Conservation (phyloP, 2,329 filamentous ascomycete genomes). For the Cryphonectria nitschkei region DNA sequence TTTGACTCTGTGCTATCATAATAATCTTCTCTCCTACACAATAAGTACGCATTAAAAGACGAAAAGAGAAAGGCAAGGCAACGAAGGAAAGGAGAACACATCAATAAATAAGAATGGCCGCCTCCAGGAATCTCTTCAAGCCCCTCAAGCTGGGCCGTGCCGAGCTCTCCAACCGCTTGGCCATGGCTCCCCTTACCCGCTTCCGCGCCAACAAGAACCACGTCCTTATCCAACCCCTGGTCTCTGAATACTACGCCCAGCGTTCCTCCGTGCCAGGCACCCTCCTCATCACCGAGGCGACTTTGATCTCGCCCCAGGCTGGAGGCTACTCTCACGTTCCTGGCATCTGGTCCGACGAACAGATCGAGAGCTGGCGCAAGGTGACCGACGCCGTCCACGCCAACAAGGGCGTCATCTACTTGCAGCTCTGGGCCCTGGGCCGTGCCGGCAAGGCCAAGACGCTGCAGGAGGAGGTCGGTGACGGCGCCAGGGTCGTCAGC, state of each 20-base stretch:
- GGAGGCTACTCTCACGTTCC: slow-evolving; percentile 52
- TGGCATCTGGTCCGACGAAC: slow-evolving; percentile 58
- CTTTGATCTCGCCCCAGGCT: slow-evolving; percentile 44
- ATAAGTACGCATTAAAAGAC: too few species aligned
- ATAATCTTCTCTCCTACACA: too few species aligned
- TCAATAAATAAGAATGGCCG: slow-evolving; percentile 14
- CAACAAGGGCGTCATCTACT: slow-evolving; percentile 61
- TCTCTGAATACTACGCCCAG: slow-evolving; percentile 48
- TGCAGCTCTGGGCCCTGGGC: slow-evolving; percentile 60
- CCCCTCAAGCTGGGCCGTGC: slow-evolving; percentile 50
- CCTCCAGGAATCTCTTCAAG: slow-evolving; percentile 40
- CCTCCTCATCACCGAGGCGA: slow-evolving; percentile 50
- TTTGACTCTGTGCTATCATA: too few species aligned
- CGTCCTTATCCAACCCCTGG: slow-evolving; percentile 35
- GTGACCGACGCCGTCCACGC: slow-evolving; percentile 65
- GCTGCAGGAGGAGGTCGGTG: slow-evolving; percentile 29
- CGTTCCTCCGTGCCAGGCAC: slow-evolving; percentile 46
- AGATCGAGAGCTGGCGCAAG: slow-evolving; percentile 61
- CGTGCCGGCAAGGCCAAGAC: slow-evolving; percentile 40
- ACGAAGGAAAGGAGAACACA: too few species aligned
- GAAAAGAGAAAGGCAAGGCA: too few species aligned
- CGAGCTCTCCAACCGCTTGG: slow-evolving; percentile 53
- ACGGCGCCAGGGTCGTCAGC: slow-evolving; percentile 41
- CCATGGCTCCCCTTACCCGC: slow-evolving; percentile 57
- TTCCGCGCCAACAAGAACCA: slow-evolving; percentile 49